Evolutionary conservation across 192 early-diverging fungal genomes (phyloP), one percentile per base, ranked within the genome.

Genomic region (Oehlia diaphana): DNA sequence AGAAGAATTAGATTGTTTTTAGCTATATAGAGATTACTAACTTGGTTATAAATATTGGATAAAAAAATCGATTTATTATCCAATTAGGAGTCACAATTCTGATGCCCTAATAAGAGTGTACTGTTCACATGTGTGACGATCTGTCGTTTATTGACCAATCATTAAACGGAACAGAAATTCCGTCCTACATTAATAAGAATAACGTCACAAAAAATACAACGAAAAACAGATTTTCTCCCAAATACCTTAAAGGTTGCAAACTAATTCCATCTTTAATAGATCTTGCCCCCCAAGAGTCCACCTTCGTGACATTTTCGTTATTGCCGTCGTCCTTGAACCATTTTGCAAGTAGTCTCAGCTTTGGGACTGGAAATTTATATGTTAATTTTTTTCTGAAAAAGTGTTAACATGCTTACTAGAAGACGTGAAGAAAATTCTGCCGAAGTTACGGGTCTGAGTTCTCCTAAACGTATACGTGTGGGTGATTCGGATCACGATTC

Each of bases 391-490:
- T 14, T 58, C 50, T 66, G 65, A 13, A 5, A 66, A 66, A 33
- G 23, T 33, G n/a, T 26, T 35, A 50, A 50, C 19, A 75, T 75
- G 74, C 35, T 75, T 19, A 75, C 74, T 63, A 49, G 74, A 63
- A 75, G 74, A 75, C 74, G 74, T 61, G 74, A 75, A 47, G 74
- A 75, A 63, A 75, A 61, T 39, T 64, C 58, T 37, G 74, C 61
- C 14, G 31, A 70, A 70, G 21, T 70, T 23, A n/a, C 58, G 3
- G 23, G 42, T 16, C 35, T 75, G 13, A 23, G 74, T 35, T 75
- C 74, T 1, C 74, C 74, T 9, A 75, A 75, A 63, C 44, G 74
- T 31, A 49, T 75, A 37, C 61, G 74, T 42, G 74, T 75, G 12
- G 74, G 44, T 21, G 74, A 75, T 61, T 75, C 74, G 13, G 74